Conservation (phyloP, 345 rosid genomes). For the Noccaea caerulescens region DNA sequence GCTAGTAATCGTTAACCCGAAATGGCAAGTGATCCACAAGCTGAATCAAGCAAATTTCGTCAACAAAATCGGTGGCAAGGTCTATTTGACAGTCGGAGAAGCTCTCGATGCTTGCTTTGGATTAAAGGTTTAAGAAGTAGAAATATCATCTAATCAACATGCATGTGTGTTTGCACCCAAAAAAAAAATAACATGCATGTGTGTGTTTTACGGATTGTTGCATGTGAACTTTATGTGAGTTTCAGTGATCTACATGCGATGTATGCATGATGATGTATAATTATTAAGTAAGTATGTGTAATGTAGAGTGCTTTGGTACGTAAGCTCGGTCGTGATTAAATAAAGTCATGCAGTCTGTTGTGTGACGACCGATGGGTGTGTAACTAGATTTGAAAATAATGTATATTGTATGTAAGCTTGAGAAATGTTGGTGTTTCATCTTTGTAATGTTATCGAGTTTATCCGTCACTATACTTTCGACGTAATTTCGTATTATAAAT, state of each 20-base stretch:
- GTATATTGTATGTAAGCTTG: slow-evolving; percentile 11
- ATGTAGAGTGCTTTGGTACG: slow-evolving; percentile 34
- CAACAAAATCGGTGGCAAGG: slow-evolving; percentile 62
- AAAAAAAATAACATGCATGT: neutral
- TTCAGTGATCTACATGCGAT: neutral
- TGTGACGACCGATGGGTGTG: slow-evolving; percentile 32
- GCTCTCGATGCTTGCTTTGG: slow-evolving; percentile 63
- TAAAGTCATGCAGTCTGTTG: slow-evolving; percentile 37
- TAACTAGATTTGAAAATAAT: slow-evolving; percentile 21
- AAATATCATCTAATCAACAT: neutral
- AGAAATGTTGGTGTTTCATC: slow-evolving; percentile 17
- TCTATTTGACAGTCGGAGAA: slow-evolving; percentile 70
- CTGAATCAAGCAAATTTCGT: slow-evolving; percentile 63
- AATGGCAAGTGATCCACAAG: slow-evolving; percentile 86
- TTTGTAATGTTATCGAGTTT: neutral
- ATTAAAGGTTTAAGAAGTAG: slow-evolving; percentile 33
- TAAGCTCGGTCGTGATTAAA: slow-evolving; percentile 30
- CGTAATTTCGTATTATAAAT: neutral
- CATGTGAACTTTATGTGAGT: slow-evolving; percentile 27
- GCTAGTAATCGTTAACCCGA: slow-evolving; percentile 79
- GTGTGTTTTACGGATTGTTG: slow-evolving; percentile 10
- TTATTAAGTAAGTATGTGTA: slow-evolving; percentile 19
- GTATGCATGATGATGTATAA: slow-evolving; percentile 33
- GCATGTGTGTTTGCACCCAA: neutral
- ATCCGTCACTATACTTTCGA: neutral